A percentile compares a stretch with the other conserved stretches of the same genome.
phyloP scores from a whole-genome alignment of 2,329 filamentous ascomycete genomes.

The Aspergillus calidoustus region DNA sequence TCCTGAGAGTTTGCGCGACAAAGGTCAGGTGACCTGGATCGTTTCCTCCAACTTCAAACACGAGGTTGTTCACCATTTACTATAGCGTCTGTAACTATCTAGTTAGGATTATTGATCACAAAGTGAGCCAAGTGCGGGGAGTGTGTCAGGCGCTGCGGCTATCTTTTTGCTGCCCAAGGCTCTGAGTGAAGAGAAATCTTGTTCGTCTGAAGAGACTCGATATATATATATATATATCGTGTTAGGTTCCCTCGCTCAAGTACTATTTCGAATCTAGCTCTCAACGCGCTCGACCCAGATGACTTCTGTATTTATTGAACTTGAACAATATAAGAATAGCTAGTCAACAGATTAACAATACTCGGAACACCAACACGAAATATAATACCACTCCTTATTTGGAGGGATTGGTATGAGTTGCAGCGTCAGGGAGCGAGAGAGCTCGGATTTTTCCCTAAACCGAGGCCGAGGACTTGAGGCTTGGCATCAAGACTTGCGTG shows the following conservation, averaged over 20 bases:
- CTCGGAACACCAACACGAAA: neutral
- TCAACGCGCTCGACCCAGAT: neutral
- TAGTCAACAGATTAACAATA: too few relatives aligned
- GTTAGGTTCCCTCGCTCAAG: neutral
- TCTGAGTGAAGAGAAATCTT: too few relatives aligned
- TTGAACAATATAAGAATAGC: neutral
- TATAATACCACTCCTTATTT: neutral
- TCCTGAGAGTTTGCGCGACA: neutral
- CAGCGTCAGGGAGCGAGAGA: neutral
- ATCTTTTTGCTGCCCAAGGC: neutral
- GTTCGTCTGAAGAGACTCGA: neutral
- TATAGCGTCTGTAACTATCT: neutral
- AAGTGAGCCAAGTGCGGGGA: neutral
- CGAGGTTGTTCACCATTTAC: neutral
- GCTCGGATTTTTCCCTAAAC: neutral
- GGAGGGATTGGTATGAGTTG: too few relatives aligned
- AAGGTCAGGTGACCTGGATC: neutral
- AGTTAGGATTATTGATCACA: neutral
- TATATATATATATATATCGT: neutral
- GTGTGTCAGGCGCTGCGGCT: neutral
- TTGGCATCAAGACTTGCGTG: too few relatives aligned
- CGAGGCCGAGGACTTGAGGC: too few relatives aligned
- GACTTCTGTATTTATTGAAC: neutral
- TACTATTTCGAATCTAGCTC: neutral
- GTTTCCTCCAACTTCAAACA: neutral